phyloP scores from a whole-genome alignment of 163 green algal species.

The Scenedesmus sp. region DNA sequence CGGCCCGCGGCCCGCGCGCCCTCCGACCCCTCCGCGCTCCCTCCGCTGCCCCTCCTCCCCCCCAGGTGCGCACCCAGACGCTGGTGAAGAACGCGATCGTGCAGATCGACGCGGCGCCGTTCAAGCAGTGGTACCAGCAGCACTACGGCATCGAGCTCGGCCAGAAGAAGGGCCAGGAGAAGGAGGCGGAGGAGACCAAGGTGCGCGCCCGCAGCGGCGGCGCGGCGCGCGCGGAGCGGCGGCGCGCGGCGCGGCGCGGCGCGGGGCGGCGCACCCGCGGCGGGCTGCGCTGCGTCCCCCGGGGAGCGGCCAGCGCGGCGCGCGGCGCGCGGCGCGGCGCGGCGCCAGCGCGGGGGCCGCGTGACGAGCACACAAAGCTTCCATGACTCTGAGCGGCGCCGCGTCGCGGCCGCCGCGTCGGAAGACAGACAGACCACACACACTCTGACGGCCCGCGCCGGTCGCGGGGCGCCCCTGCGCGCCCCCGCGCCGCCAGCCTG shows the following conservation, averaged over 20 bases:
- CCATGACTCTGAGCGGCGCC: conserved; percentile 33
- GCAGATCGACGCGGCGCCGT: conserved; percentile 95
- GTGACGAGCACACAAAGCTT: conserved; percentile 35
- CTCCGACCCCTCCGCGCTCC: background rate
- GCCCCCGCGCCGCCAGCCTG: background rate
- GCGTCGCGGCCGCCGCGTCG: background rate
- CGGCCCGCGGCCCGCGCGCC: no score
- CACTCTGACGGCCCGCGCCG: conserved; percentile 23
- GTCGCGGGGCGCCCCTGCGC: background rate
- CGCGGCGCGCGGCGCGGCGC: no score
- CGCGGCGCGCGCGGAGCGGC: no score
- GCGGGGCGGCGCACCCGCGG: no score
- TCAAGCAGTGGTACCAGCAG: conserved; percentile 97
- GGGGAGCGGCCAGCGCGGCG: no score
- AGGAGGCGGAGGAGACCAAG: conserved; percentile 63
- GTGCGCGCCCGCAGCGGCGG: no score
- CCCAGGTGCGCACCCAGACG: conserved; percentile 94
- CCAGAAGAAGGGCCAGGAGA: conserved; percentile 78
- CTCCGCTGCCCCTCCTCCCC: background rate
- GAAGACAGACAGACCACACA: conserved; percentile 23
- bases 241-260: no score
- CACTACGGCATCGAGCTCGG: conserved; percentile 98
- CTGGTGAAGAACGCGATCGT: conserved; percentile 99
- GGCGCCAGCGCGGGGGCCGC: no score
- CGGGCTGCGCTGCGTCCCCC: no score